Conservation (phyloP, 306 rosid genomes). For the Quercus rubra region DNA sequence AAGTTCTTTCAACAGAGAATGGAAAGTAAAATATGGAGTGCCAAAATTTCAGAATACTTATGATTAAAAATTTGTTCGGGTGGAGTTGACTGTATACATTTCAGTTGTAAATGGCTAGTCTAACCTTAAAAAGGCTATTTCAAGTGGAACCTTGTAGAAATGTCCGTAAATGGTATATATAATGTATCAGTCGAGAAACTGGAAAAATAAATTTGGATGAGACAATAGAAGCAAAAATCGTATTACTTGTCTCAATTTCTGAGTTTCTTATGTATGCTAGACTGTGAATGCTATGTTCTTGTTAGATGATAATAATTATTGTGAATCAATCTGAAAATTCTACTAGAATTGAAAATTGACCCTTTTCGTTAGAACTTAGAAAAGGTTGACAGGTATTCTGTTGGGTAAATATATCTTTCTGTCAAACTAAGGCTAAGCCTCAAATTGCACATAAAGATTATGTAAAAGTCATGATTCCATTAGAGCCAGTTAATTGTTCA, state of each 20-base stretch:
- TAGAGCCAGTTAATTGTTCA: background rate
- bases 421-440: background rate
- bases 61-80: background rate
- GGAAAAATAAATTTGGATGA: background rate
- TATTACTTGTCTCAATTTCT: background rate
- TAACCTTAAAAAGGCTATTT: background rate
- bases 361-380: background rate
- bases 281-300: background rate
- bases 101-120: background rate
- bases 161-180: background rate
- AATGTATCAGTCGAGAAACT: background rate
- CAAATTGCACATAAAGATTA: background rate
- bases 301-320: background rate
- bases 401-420: background rate
- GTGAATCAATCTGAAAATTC: background rate
- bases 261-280: background rate
- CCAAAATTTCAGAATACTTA: background rate
- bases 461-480: background rate
- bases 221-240: background rate
- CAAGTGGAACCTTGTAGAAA: no score
- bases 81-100: background rate
- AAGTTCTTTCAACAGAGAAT: background rate
- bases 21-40: background rate
- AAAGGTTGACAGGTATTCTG: background rate
- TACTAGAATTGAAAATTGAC: background rate